These are phyloP conservation scores for Sclerotinia borealis DNA, from an alignment of 2,329 filamentous ascomycete genomes.

Conservation along the genomic window DNA sequence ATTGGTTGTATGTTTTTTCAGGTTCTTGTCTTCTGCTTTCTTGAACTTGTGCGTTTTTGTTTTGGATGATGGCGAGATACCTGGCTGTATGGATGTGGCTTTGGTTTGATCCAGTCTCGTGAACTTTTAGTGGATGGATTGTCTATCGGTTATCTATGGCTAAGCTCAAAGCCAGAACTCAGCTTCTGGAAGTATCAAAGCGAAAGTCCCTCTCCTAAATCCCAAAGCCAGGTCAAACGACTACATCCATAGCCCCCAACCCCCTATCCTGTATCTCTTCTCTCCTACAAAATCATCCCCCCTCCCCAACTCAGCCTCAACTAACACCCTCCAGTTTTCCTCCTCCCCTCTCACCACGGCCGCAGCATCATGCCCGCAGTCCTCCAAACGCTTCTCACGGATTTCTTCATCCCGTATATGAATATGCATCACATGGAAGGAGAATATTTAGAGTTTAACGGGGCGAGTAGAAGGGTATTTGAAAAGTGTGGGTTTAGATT, in stretches of 20 bases:
- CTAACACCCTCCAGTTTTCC: conserved; percentile 5
- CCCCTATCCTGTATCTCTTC: too few relatives aligned
- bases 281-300: too few relatives aligned
- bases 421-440: conserved; percentile 3
- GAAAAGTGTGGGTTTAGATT: conserved; percentile 16
- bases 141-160: too few relatives aligned
- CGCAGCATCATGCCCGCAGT: conserved; percentile 12
- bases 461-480: conserved; percentile 12
- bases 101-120: too few relatives aligned
- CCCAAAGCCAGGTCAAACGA: too few relatives aligned
- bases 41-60: too few relatives aligned
- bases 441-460: conserved; percentile 8
- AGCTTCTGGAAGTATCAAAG: too few relatives aligned
- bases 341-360: conserved; percentile 10
- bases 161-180: too few relatives aligned
- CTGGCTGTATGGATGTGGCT: too few relatives aligned
- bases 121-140: too few relatives aligned
- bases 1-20: conserved; percentile 6
- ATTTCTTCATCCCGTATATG: conserved; percentile 14
- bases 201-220: too few relatives aligned
- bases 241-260: too few relatives aligned
- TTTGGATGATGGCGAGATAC: neutral
- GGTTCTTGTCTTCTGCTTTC: neutral
- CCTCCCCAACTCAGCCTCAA: neutral
- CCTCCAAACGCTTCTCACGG: conserved; percentile 2